A percentile compares a stretch with the other conserved stretches of the same genome.
Conservation (phyloP, 768 basidiomycete genomes). For the Tulasnella sp. region DNA sequence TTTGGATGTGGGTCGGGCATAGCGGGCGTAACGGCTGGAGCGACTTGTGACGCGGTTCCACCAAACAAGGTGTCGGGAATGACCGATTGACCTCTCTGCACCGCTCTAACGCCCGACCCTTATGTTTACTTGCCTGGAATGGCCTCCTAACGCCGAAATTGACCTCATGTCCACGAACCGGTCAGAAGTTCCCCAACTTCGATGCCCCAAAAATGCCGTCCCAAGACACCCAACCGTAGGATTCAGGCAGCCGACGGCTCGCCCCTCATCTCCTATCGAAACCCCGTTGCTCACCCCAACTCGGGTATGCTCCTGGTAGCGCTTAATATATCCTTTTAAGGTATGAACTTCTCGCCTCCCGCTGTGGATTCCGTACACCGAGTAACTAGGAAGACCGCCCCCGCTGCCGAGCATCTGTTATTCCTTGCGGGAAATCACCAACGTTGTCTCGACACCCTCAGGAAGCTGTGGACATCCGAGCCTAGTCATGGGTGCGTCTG, state of each 20-base stretch:
- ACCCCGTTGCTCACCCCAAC: not conserved
- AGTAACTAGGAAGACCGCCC: not conserved
- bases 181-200: not conserved
- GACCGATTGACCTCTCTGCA: not conserved
- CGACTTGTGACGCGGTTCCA: not conserved
- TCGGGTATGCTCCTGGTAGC: not conserved
- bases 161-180: not conserved
- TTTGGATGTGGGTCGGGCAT: not conserved
- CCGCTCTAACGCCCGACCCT: not conserved
- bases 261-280: not conserved
- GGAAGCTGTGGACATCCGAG: not conserved
- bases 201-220: not conserved
- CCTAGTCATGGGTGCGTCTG: not conserved
- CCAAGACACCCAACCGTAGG: too few relatives aligned
- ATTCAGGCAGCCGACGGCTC: not conserved
- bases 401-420: not conserved
- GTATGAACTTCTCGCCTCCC: not conserved
- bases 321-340: constrained; percentile 6
- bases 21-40: not conserved
- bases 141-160: not conserved
- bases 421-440: not conserved
- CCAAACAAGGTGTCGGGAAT: not conserved
- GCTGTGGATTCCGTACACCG: not conserved
- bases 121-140: not conserved
- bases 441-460: not conserved